phyloP scores from a whole-genome alignment of 805 yeast species.

The Maudiozyma bulderi region DNA sequence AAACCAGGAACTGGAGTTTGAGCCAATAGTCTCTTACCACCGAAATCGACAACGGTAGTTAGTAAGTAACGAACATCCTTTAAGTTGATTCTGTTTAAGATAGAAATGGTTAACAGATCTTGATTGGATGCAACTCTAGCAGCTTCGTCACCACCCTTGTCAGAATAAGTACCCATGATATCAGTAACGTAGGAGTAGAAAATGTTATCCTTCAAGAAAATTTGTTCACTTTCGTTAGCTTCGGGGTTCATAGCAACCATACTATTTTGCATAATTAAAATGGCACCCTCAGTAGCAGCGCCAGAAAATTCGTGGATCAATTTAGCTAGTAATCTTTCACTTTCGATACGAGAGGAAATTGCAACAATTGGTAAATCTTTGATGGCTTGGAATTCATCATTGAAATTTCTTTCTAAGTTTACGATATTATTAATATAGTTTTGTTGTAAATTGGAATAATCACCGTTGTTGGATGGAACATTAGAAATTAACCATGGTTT shows the following conservation, averaged over 20 bases:
- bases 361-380: conserved; percentile 55
- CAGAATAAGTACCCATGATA: conserved; percentile 44
- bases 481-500: conserved; percentile 62
- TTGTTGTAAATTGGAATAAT: conserved; percentile 51
- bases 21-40: conserved; percentile 80
- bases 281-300: conserved; percentile 71
- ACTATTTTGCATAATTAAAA: conserved; percentile 65
- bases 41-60: conserved; percentile 81
- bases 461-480: conserved; percentile 35
- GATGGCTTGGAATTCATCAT: conserved; percentile 79
- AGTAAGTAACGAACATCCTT: conserved; percentile 59
- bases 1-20: conserved; percentile 94
- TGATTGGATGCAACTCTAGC: conserved; percentile 71
- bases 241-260: conserved; percentile 72
- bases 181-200: conserved; percentile 77
- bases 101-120: conserved; percentile 65
- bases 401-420: conserved; percentile 60
- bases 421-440: conserved; percentile 19
- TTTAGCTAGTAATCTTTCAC: conserved; percentile 68
- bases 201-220: conserved; percentile 71
- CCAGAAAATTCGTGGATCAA: conserved; percentile 66
- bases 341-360: conserved; percentile 56
- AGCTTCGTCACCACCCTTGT: conserved; percentile 74
- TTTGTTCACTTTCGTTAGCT: conserved; percentile 50
- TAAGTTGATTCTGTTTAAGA: conserved; percentile 56